Evolutionary conservation across 768 basidiomycete genomes (phyloP).

Genomic region (Botryobasidium botryosum): DNA sequence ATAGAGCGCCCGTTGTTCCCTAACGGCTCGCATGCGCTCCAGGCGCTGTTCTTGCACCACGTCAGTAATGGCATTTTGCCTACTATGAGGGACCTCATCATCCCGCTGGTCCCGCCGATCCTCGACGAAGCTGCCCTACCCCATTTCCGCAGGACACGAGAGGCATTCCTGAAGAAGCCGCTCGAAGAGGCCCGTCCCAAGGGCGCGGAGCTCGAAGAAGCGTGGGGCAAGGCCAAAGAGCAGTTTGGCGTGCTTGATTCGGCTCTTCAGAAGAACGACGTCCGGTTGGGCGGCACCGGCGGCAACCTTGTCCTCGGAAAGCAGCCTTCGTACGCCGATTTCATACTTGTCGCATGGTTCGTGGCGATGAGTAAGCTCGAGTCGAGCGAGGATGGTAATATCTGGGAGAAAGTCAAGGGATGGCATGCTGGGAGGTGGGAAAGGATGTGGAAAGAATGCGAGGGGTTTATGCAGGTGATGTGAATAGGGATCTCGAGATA

Average conservation of each 20-base stretch:
- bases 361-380: neutral
- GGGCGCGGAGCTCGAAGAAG: neutral
- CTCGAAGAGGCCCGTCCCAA: neutral
- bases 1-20: conserved; percentile 2
- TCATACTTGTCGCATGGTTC: neutral
- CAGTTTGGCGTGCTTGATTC: conserved; percentile 2
- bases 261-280: neutral
- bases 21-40: neutral
- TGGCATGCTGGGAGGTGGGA: conserved; percentile 2
- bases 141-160: neutral
- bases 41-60: conserved; percentile 4
- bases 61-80: neutral
- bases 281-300: no score
- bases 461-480: neutral
- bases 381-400: neutral
- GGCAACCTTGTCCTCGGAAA: conserved; percentile 6
- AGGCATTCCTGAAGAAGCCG: neutral
- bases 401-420: conserved; percentile 1
- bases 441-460: conserved; percentile 1
- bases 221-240: neutral
- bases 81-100: neutral
- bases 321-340: conserved; percentile 2
- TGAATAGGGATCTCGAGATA: conserved; percentile 68
- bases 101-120: neutral
- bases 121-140: neutral